These are phyloP conservation scores for Trametes punicea DNA, from an alignment of 768 basidiomycete species.

Conservation along the genomic window DNA sequence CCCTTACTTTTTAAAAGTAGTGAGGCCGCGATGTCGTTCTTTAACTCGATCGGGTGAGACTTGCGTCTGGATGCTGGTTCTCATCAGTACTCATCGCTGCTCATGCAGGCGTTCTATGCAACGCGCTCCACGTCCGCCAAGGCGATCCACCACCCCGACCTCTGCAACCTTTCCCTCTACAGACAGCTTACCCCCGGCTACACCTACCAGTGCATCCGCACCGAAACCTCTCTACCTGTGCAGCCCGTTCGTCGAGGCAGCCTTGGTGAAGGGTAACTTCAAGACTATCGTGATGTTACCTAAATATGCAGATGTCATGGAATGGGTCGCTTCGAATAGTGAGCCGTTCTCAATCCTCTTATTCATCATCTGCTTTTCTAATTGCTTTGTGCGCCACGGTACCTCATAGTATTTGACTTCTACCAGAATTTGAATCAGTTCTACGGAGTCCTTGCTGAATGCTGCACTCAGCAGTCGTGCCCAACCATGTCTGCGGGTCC, in stretches of 20 bases:
- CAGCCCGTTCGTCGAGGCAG: slow-evolving; percentile 92
- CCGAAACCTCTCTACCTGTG: slow-evolving; percentile 83
- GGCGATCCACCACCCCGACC: slow-evolving; percentile 73
- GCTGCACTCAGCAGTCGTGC: slow-evolving; percentile 87
- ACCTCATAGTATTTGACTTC: slow-evolving; percentile 82
- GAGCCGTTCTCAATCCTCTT: slow-evolving; percentile 30
- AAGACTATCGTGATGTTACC: slow-evolving; percentile 97
- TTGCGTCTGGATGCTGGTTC: not conserved
- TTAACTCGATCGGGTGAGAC: slow-evolving; percentile 75
- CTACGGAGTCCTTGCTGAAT: slow-evolving; percentile 91
- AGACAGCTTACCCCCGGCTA: slow-evolving; percentile 38
- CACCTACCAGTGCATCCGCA: slow-evolving; percentile 38
- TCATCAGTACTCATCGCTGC: slow-evolving; percentile 14
- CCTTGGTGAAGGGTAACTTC: slow-evolving; percentile 96
- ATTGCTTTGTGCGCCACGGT: not conserved
- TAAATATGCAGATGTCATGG: slow-evolving; percentile 93
- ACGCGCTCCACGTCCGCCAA: slow-evolving; percentile 63
- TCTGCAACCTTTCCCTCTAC: slow-evolving; percentile 54
- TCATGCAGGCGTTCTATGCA: slow-evolving; percentile 67
- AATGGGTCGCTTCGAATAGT: slow-evolving; percentile 97
- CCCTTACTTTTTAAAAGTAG: not conserved
- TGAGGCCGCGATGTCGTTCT: slow-evolving; percentile 64
- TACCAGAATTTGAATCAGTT: slow-evolving; percentile 97
- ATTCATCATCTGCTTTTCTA: too few species aligned
- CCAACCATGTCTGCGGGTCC: slow-evolving; percentile 90